A percentile compares a stretch with the other conserved stretches of the same genome.
phyloP scores from a whole-genome alignment of 1,139 yeast genomes.

The Yamadazyma epiphylla region DNA sequence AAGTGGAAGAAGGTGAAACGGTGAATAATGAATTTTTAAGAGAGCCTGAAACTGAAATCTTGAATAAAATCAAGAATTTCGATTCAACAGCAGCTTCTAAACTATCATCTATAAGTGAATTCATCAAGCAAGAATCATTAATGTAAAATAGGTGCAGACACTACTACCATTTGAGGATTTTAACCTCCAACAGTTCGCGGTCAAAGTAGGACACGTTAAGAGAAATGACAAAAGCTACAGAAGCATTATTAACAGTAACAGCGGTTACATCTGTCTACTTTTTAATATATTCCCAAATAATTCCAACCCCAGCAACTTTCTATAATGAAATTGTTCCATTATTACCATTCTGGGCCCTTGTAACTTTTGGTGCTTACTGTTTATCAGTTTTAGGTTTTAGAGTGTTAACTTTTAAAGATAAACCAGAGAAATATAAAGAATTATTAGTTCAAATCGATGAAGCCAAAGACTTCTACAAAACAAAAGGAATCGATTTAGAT shows the following conservation, averaged over 20 bases:
- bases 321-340: conserved; percentile 57
- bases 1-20: conserved; percentile 9
- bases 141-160: conserved; percentile 9
- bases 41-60: conserved; percentile 11
- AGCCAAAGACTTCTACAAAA: conserved; percentile 58
- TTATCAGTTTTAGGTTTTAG: conserved; percentile 71
- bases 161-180: too few species aligned
- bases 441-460: conserved; percentile 61
- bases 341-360: conserved; percentile 71
- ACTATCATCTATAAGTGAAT: conserved; percentile 39
- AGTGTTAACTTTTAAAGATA: conserved; percentile 68
- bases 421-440: conserved; percentile 65
- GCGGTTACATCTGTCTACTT: conserved; percentile 51
- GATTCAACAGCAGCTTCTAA: conserved; percentile 35
- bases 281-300: conserved; percentile 47
- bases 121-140: conserved; percentile 41
- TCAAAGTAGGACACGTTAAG: conserved; percentile 4
- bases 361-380: conserved; percentile 70
- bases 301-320: conserved; percentile 52
- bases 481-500: conserved; percentile 45
- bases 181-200: too few species aligned
- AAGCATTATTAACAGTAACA: conserved; percentile 48
- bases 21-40: conserved; percentile 12
- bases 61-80: conserved; percentile 31
- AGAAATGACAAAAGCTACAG: conserved; percentile 67